phyloP scores from a whole-genome alignment of 257 asterid species.

The Misopates orontium region DNA sequence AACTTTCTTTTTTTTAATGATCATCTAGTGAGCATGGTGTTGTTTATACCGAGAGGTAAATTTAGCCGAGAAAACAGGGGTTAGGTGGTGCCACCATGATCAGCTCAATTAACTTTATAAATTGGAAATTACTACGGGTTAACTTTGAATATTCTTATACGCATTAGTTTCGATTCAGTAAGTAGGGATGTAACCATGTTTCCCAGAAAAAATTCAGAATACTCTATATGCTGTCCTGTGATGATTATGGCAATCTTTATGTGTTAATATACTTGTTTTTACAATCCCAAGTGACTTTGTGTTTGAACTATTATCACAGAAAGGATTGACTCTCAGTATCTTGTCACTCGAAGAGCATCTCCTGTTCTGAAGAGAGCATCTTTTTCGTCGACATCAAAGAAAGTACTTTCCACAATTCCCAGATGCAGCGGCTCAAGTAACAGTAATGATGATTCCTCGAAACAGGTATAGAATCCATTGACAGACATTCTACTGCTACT shows the following conservation, averaged over 20 bases:
- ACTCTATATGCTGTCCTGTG: conserved; percentile 4
- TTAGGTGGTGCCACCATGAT: too few species aligned
- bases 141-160: background rate
- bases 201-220: background rate
- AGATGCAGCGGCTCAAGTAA: conserved; percentile 50
- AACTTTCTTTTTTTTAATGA: background rate
- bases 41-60: too few species aligned
- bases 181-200: background rate
- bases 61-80: too few species aligned
- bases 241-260: conserved; percentile 4
- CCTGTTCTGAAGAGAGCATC: conserved; percentile 37
- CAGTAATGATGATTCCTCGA: conserved; percentile 50
- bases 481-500: background rate
- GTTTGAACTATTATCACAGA: conserved; percentile 42
- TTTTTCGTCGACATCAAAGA: conserved; percentile 35
- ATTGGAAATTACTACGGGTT: background rate
- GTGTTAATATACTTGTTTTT: background rate
- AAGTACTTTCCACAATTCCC: conserved; percentile 38
- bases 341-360: conserved; percentile 28
- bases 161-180: background rate
- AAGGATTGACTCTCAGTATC: conserved; percentile 30
- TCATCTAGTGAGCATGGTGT: background rate
- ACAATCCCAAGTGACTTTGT: conserved; percentile 14
- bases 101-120: background rate
- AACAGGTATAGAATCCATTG: conserved; percentile 31